Evolutionary conservation across 2,329 filamentous ascomycete species (phyloP).

Genomic region (Verticillium alfalfae): DNA sequence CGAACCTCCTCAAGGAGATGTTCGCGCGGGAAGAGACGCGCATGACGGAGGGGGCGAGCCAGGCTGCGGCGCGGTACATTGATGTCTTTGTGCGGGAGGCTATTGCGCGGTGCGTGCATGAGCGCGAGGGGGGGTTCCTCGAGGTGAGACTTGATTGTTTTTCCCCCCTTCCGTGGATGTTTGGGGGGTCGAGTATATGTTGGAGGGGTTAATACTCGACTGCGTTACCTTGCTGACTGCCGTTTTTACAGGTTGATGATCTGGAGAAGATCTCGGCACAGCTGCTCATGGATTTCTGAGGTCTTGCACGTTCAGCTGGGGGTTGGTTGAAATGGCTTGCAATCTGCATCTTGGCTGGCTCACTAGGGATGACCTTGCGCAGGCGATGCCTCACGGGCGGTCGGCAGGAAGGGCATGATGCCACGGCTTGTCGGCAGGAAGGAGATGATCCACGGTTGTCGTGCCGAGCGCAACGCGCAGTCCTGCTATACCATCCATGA

Average conservation of each 20-base stretch:
- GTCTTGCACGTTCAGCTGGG: not conserved
- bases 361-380: too few relatives aligned
- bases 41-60: conserved; percentile 72
- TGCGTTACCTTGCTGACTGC: not conserved
- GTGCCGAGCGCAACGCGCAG: not conserved
- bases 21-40: conserved; percentile 68
- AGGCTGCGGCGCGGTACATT: conserved; percentile 75
- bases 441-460: not conserved
- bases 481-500: not conserved
- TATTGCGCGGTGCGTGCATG: conserved; percentile 70
- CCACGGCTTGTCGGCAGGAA: not conserved
- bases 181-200: not conserved
- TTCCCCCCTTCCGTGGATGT: not conserved
- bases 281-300: conserved; percentile 77
- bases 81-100: conserved; percentile 89
- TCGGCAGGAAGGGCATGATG: too few relatives aligned
- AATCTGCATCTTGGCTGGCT: too few relatives aligned
- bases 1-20: conserved; percentile 71
- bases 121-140: conserved; percentile 64
- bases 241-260: conserved; percentile 65
- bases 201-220: too few relatives aligned
- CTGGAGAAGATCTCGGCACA: conserved; percentile 83
- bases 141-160: conserved; percentile 50
- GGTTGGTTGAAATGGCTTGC: not conserved
- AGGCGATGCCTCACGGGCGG: too few relatives aligned